Evolutionary conservation across 164 flowering plant species (phyloP).

Genomic region (Vitis rupestris): DNA sequence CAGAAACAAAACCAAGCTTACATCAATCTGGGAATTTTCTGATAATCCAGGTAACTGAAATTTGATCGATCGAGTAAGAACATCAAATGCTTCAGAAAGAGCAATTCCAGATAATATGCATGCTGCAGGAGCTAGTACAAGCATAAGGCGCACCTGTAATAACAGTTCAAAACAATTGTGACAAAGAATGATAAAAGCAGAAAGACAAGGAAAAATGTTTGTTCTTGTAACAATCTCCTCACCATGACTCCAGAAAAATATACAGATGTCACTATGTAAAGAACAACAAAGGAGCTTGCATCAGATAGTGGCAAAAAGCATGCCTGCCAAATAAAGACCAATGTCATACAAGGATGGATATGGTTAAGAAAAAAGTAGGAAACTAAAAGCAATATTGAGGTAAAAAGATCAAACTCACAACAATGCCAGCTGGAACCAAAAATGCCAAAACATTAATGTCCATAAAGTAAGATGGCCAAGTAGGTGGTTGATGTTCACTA

Average conservation of each 20-base stretch:
- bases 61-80: conserved; percentile 85
- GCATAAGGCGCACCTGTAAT: conserved; percentile 94
- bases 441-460: conserved; percentile 97
- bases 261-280: conserved; percentile 91
- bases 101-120: conserved; percentile 99
- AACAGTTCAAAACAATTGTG: conserved; percentile 9
- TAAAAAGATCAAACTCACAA: conserved; percentile 52
- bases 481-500: conserved; percentile 99
- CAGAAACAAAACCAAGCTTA: conserved; percentile 30
- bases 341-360: not conserved
- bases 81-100: conserved; percentile 88
- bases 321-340: conserved; percentile 50
- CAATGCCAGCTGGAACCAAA: conserved; percentile 98
- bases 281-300: conserved; percentile 96
- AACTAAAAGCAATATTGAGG: not conserved
- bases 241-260: conserved; percentile 99
- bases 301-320: conserved; percentile 93
- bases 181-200: not conserved
- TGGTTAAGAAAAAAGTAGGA: not conserved
- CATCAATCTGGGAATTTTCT: conserved; percentile 35
- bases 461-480: conserved; percentile 99
- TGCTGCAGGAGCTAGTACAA: conserved; percentile 99
- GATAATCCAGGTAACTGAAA: conserved; percentile 55
- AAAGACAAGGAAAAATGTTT: not conserved
- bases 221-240: conserved; percentile 17